Evolutionary conservation across 176 grass and related monocot genomes (phyloP).

Genomic region (Bromus sterilis): DNA sequence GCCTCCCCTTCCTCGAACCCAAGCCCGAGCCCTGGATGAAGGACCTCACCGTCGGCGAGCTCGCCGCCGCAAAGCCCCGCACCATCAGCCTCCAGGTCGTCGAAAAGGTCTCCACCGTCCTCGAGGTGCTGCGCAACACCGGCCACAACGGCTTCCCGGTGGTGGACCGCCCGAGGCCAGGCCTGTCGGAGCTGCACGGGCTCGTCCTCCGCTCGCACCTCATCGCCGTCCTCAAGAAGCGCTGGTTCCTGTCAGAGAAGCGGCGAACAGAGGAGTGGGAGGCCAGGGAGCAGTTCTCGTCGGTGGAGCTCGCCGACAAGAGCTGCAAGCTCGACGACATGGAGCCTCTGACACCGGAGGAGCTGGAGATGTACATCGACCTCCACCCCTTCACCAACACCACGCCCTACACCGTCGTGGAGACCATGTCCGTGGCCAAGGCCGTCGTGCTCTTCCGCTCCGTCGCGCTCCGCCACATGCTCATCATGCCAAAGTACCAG

Average conservation of each 20-base stretch:
- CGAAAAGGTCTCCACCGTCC: constrained; percentile 57
- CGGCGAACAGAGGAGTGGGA: constrained; percentile 73
- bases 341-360: constrained; percentile 44
- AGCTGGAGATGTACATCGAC: constrained; percentile 78
- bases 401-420: constrained; percentile 95
- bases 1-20: constrained; percentile 73
- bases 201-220: constrained; percentile 75
- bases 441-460: constrained; percentile 83
- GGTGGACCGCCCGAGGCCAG: constrained; percentile 30
- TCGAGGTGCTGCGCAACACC: constrained; percentile 41
- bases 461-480: constrained; percentile 77
- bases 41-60: constrained; percentile 74
- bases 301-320: constrained; percentile 65
- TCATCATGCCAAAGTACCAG: constrained; percentile 88
- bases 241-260: constrained; percentile 65
- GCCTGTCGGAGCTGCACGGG: constrained; percentile 65
- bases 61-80: constrained; percentile 48
- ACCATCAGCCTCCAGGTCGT: constrained; percentile 50
- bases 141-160: constrained; percentile 89
- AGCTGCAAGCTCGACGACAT: constrained; percentile 13
- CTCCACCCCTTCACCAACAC: constrained; percentile 87
- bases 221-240: constrained; percentile 57
- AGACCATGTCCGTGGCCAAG: constrained; percentile 96
- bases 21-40: constrained; percentile 93
- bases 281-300: constrained; percentile 57